Percentiles rank a stretch among this genome's conserved stretches.
Conservation (phyloP, 306 rosid genomes). For the Glycine tomentella region DNA sequence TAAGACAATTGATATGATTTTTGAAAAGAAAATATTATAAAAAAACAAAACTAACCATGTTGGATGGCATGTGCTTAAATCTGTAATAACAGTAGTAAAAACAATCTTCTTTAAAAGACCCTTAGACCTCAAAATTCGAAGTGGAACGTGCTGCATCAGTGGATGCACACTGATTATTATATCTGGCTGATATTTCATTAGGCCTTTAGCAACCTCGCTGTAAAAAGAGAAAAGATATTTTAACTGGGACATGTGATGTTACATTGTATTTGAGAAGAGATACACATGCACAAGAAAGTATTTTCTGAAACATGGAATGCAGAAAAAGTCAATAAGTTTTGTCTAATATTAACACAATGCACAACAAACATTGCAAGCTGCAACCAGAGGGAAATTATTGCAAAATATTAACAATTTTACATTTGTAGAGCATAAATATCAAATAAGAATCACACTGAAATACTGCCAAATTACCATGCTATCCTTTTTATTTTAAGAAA, state of each 20-base stretch:
- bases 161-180: conserved; percentile 99
- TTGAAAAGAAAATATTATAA: background rate
- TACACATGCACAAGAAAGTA: conserved; percentile 1
- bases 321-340: conserved; percentile 25
- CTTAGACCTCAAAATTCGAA: conserved; percentile 84
- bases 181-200: conserved; percentile 98
- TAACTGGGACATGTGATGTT: conserved; percentile 17
- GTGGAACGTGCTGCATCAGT: conserved; percentile 97
- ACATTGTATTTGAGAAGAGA: conserved; percentile 31
- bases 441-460: conserved; percentile 32
- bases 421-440: background rate
- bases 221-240: conserved; percentile 5
- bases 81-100: conserved; percentile 95
- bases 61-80: conserved; percentile 99
- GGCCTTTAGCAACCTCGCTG: conserved; percentile 89
- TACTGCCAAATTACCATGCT: background rate
- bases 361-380: background rate
- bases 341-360: conserved; percentile 5
- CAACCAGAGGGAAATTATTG: too few relatives aligned
- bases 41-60: conserved; percentile 71
- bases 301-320: background rate
- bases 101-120: conserved; percentile 92
- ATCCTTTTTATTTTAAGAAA: background rate
- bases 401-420: background rate
- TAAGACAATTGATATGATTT: conserved; percentile 25